Evolutionary conservation across 495 filamentous ascomycete species (phyloP), one percentile per base, ranked within the genome.

Genomic region (Thozetella sp.): DNA sequence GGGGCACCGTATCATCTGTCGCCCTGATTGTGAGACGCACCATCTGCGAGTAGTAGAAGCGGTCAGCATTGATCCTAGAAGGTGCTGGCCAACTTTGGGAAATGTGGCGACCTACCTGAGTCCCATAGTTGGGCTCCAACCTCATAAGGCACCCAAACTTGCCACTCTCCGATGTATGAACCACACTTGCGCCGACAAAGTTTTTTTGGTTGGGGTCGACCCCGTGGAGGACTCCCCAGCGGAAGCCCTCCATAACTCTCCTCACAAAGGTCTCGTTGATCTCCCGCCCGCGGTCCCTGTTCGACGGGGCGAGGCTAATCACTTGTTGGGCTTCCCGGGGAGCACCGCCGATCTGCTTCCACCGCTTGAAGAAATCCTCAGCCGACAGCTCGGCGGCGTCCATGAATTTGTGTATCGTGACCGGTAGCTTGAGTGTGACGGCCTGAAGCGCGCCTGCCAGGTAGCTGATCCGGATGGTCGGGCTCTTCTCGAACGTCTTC

Each of bases 291-390:
- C 72, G 67, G 72, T 84, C 64, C 76, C 80, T 75, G 55, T 79
- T 60, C 34, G 63, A 64, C 0, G 59, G 74, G n/a, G 77, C 61
- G 24, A 91, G 71, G 0, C 88, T 88, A 71, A 98, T 96, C 6
- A 97, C 90, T 40, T 83, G 79, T 71, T 99, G 96, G 0, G 89
- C 84, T 69, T 99, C 96, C 12, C 96, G 81, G 4, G 93, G 90
- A 1, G 81, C 82, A 6, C 90, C 93, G 19, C 96, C 96, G 66
- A 99, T 98, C 72, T 99, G 96, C 74, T 95, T 92, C 96, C 96
- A 99, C 22, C 96, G 82, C 79, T 95, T 97, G 80, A 99, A 99
- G 76, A 98, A 99, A 60, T 98, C 95, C 52, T 97, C 95, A 0
- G 87, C 86, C 10, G 83, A 83, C 37, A 99, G 74, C 40, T 90